A percentile compares a stretch with the other conserved stretches of the same genome.
phyloP scores from a whole-genome alignment of 371 early-diverging fungal genomes.

The Mortierella sp. region DNA sequence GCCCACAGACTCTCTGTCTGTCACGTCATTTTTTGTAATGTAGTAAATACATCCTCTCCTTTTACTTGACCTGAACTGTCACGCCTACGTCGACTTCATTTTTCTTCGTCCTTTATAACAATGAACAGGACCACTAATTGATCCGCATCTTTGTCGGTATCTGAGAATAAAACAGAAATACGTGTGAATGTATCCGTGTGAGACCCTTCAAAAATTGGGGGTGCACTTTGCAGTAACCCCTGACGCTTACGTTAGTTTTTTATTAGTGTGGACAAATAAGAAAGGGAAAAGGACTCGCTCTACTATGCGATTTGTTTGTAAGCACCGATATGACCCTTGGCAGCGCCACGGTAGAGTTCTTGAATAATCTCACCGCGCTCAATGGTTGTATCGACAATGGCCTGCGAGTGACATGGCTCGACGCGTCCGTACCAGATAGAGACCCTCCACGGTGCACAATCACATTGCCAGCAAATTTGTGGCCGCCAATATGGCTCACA shows the following conservation, averaged over 20 bases:
- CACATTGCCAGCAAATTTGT: conserved; percentile 88
- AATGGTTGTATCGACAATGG: conserved; percentile 71
- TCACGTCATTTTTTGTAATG: too few species aligned
- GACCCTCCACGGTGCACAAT: conserved; percentile 70
- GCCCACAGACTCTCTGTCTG: too few species aligned
- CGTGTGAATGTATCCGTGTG: too few species aligned
- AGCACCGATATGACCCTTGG: not conserved
- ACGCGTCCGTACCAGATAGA: conserved; percentile 82
- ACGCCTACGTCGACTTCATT: too few species aligned
- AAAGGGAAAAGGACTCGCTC: not conserved
- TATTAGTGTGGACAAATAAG: not conserved
- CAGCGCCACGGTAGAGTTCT: conserved; percentile 71
- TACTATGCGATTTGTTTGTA: not conserved
- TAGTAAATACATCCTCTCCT: too few species aligned
- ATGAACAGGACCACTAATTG: too few species aligned
- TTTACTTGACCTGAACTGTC: too few species aligned
- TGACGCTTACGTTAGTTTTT: not conserved
- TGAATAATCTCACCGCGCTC: conserved; percentile 69
- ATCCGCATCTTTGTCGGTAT: too few species aligned
- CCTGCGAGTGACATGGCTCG: conserved; percentile 69
- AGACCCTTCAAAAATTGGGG: too few species aligned
- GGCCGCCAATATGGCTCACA: conserved; percentile 84
- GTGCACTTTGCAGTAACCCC: too few species aligned
- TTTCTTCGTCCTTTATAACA: too few species aligned
- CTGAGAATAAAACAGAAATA: too few species aligned